Evolutionary conservation across 2,329 filamentous ascomycete species (phyloP), one percentile per base, ranked within the genome.

Genomic region (Nemania sp.): DNA sequence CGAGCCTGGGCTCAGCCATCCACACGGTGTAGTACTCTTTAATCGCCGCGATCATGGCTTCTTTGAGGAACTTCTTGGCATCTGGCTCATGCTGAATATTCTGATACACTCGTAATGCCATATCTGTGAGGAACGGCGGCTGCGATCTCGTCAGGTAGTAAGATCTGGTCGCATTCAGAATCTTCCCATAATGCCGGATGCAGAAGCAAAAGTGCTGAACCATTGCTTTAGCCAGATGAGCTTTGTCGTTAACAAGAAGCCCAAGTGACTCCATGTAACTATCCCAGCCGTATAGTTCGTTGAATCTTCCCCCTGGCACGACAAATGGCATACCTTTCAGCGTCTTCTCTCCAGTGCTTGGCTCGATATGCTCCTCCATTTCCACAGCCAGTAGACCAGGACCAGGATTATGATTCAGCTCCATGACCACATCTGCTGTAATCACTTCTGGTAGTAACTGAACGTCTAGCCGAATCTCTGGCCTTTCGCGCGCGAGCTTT

Each of bases 271-370:
- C 90, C 91, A 99, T 97, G 77, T 97, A 99, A 70, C 91, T 97
- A 73, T 99, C 94, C 94, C 94, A 99, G 41, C 93, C 93, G 70
- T 99, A 99, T 19, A 99, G 75, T 72, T 99, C 94, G 73, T 99
- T 99, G 84, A 99, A 99, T 24, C 94, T 85, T 20, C 94, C 94
- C 55, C 94, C 94, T 0, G 94, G 94, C 3, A 99, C 94, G n/a
- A 97, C 91, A 65, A 97, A 99, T 0, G 94, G 93, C 54, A 95
- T 79, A 3, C 94, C 94, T 30, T 81, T 80, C 34, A 95, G 76
- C 3, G 88, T 88, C 57, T 82, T 84, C 68, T 89, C 80, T 33
- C 86, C 86, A 3, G 88, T 89, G 20, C 76, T 75, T 4, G 83
- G 81, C 64, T 96, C 83, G 11, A 74, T 76, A 36, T 82, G 79